Evolutionary conservation across 2,329 filamentous ascomycete species (phyloP).

Genomic region (Pyrenochaeta sp.): DNA sequence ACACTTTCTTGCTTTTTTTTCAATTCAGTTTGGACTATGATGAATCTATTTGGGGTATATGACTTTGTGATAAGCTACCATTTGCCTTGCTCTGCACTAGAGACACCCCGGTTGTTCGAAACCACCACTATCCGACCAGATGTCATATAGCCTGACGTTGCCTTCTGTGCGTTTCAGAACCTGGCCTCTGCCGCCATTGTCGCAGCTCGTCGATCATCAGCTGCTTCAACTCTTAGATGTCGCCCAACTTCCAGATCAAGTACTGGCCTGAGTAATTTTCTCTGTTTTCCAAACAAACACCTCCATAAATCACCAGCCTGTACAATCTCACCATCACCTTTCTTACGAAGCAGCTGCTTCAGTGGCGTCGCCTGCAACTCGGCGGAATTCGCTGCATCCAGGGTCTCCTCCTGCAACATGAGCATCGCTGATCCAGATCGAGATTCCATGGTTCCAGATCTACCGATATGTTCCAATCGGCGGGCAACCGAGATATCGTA

Average conservation of each 20-base stretch:
- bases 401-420: conserved; percentile 63
- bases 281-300: conserved; percentile 77
- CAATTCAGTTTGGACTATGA: too few species aligned
- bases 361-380: conserved; percentile 80
- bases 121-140: too few species aligned
- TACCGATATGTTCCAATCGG: conserved; percentile 78
- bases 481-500: conserved; percentile 84
- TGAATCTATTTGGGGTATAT: too few species aligned
- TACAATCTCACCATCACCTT: conserved; percentile 80
- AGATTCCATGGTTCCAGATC: conserved; percentile 14
- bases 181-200: neutral
- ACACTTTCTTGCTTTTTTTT: too few species aligned
- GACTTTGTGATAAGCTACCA: too few species aligned
- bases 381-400: conserved; percentile 85
- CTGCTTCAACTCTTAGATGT: conserved; percentile 64
- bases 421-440: conserved; percentile 36
- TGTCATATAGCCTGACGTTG: too few species aligned
- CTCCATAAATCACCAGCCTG: conserved; percentile 83
- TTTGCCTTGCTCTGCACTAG: too few species aligned
- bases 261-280: conserved; percentile 47
- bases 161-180: neutral
- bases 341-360: conserved; percentile 74
- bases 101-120: too few species aligned
- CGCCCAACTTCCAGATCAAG: conserved; percentile 57
- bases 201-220: conserved; percentile 47